Evolutionary conservation across 441 rosid genomes (phyloP).

Genomic region (Pelargonium fulgidum): DNA sequence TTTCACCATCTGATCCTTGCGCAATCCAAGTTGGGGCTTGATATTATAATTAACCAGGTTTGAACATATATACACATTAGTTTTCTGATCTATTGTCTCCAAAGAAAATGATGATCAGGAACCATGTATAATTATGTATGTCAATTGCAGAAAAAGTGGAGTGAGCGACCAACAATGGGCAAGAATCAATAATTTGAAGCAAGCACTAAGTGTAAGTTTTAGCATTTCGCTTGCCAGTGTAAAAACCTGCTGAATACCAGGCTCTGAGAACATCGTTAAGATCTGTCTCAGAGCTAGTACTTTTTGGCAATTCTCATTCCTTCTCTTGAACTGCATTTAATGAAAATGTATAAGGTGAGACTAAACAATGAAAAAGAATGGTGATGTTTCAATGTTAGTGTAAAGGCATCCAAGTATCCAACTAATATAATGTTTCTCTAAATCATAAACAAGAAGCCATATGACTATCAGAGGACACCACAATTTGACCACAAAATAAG

Average conservation of each 20-base stretch:
- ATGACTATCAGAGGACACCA: not conserved
- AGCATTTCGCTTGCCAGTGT: conserved; percentile 41
- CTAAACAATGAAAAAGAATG: not conserved
- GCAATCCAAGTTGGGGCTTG: no score
- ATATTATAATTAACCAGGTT: no score
- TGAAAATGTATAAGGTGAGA: not conserved
- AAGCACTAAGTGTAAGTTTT: no score
- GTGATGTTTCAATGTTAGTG: not conserved
- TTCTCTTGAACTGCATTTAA: conserved; percentile 26
- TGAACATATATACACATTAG: no score
- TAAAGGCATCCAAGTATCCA: not conserved
- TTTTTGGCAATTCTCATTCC: conserved; percentile 26
- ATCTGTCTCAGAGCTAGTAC: conserved; percentile 35
- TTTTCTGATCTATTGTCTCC: no score
- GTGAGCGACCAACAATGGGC: no score
- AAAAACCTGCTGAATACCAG: conserved; percentile 62
- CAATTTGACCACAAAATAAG: not conserved
- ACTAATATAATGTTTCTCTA: not conserved
- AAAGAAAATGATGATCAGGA: no score
- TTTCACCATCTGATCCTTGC: no score
- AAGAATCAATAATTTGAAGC: no score
- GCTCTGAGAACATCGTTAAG: conserved; percentile 45
- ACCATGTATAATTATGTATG: no score
- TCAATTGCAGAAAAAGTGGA: no score
- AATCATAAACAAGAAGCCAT: not conserved